Evolutionary conservation across 1,284 basidiomycete genomes (phyloP).

Genomic region (Boletus sp.): DNA sequence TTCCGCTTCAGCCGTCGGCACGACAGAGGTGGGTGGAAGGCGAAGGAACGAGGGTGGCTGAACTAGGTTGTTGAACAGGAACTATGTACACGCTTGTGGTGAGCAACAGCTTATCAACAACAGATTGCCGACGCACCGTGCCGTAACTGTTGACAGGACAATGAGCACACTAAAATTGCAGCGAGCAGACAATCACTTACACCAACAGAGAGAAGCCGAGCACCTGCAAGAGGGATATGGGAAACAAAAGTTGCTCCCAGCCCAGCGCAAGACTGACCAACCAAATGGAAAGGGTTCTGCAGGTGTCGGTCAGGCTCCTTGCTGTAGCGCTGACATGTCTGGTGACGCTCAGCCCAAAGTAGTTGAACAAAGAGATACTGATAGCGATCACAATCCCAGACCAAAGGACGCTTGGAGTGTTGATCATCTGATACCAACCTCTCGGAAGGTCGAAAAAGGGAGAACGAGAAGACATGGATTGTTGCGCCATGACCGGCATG

Average conservation of each 20-base stretch:
- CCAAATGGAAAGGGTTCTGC: slow-evolving; percentile 93
- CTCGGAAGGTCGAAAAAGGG: slow-evolving; percentile 90
- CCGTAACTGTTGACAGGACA: slow-evolving; percentile 43
- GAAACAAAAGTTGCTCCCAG: slow-evolving; percentile 87
- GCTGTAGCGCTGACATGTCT: slow-evolving; percentile 86
- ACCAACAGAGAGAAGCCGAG: slow-evolving; percentile 88
- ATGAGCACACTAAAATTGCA: slow-evolving; percentile 11
- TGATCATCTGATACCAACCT: slow-evolving; percentile 87
- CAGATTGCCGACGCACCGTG: slow-evolving; percentile 41
- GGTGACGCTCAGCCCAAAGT: slow-evolving; percentile 91
- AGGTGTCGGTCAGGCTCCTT: slow-evolving; percentile 90
- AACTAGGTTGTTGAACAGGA: slow-evolving; percentile 77
- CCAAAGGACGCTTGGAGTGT: slow-evolving; percentile 74
- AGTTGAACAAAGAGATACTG: slow-evolving; percentile 94
- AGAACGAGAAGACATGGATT: slow-evolving; percentile 50
- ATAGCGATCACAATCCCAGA: slow-evolving; percentile 76
- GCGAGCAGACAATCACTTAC: slow-evolving; percentile 44
- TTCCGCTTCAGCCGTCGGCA: slow-evolving; percentile 38
- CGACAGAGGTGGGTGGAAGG: slow-evolving; percentile 31
- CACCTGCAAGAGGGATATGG: slow-evolving; percentile 83
- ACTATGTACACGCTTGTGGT: slow-evolving; percentile 40
- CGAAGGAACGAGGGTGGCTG: slow-evolving; percentile 57
- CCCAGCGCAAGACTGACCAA: slow-evolving; percentile 81
- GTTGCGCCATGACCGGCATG: slow-evolving; percentile 69
- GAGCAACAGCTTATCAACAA: slow-evolving; percentile 5